These are phyloP conservation scores for Skeletonema potamos DNA, from an alignment of 108 stramenopile genomes.

Conservation along the genomic window DNA sequence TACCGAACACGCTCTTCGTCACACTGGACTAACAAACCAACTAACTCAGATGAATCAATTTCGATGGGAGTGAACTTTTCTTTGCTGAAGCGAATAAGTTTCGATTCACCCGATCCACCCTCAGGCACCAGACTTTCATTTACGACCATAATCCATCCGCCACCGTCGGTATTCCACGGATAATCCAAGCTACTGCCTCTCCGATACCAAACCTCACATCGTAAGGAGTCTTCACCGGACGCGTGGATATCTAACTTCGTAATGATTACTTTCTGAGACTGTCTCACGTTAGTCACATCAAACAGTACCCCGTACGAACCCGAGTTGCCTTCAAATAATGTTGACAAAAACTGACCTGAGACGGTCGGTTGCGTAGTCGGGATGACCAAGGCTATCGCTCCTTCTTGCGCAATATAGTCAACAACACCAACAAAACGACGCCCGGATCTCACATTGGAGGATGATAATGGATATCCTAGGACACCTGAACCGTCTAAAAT, in stretches of 20 bases:
- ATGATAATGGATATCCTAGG: background rate
- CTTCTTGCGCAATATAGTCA: background rate
- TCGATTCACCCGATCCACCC: background rate
- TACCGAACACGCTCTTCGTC: background rate
- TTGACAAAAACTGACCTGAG: background rate
- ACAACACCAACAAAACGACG: background rate
- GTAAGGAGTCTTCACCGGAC: background rate
- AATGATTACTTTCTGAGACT: background rate
- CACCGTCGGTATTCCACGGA: background rate
- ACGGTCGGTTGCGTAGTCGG: background rate
- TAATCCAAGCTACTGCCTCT: background rate
- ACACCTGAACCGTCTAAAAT: conserved; percentile 2
- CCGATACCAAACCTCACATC: background rate
- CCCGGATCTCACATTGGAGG: background rate
- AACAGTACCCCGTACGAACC: background rate
- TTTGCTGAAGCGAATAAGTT: background rate
- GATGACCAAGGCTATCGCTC: background rate
- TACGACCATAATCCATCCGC: background rate
- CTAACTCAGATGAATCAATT: background rate
- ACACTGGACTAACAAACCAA: background rate
- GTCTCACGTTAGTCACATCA: background rate
- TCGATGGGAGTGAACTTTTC: background rate
- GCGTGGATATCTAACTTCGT: background rate
- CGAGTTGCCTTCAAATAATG: background rate
- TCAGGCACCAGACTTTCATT: background rate